Evolutionary conservation across 2,329 filamentous ascomycete species (phyloP).

Genomic region (Apiospora pterosperma): DNA sequence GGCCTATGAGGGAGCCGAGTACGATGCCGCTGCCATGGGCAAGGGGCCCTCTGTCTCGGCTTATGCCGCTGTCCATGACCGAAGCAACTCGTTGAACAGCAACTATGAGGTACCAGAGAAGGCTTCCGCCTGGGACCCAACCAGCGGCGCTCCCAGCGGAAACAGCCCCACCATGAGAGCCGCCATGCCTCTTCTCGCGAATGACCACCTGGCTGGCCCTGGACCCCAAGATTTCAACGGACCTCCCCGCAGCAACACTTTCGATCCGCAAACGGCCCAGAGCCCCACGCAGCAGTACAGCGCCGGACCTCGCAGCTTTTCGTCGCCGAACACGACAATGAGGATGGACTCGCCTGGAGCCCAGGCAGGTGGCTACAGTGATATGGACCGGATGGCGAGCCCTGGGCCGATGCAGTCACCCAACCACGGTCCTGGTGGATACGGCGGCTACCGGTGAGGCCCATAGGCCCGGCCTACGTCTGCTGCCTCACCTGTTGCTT

Average conservation of each 20-base stretch:
- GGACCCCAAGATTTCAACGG: background rate
- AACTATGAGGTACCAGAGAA: slow-evolving; percentile 24
- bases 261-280: slow-evolving; percentile 14
- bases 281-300: slow-evolving; percentile 19
- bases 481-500: background rate
- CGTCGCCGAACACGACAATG: slow-evolving; percentile 22
- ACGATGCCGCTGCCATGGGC: slow-evolving; percentile 31
- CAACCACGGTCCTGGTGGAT: slow-evolving; percentile 8
- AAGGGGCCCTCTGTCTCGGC: slow-evolving; percentile 25
- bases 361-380: slow-evolving; percentile 13
- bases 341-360: slow-evolving; percentile 24
- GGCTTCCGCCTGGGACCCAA: slow-evolving; percentile 20
- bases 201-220: no score
- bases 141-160: slow-evolving; percentile 13
- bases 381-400: slow-evolving; percentile 19
- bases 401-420: no score
- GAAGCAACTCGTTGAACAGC: slow-evolving; percentile 21
- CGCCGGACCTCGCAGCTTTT: slow-evolving; percentile 24
- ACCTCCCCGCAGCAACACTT: slow-evolving; percentile 17
- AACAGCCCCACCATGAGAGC: slow-evolving; percentile 22
- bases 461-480: background rate
- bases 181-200: background rate
- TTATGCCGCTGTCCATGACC: slow-evolving; percentile 28
- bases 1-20: slow-evolving; percentile 32
- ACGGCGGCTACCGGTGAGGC: background rate